Evolutionary conservation across 495 filamentous ascomycete species (phyloP), one percentile per base, ranked within the genome.

Genomic region (Penicillium verhagenii): DNA sequence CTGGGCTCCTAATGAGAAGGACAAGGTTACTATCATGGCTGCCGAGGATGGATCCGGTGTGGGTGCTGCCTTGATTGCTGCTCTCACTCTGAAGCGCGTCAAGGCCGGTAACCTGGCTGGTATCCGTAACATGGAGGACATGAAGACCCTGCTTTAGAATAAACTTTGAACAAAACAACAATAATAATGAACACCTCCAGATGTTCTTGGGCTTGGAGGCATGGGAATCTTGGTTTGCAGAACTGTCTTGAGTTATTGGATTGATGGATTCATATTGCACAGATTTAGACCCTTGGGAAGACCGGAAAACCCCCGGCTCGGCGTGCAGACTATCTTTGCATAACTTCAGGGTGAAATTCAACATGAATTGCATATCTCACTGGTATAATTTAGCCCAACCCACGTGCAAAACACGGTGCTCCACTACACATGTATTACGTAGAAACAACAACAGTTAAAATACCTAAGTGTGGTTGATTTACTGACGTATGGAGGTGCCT

Each of bases 11-110:
- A 83, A 75, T 9, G 87, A 88, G 68, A 82, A 87, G 65, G 93
- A 97, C 68, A 91, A 90, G 39, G 85, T 97, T 31, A 82, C 85
- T 72, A 87, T 97, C 56, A 60, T 91, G 61, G 86, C 91, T 19
- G 91, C 93, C 26, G 93, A 97, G 77, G 93, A 97, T 70, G 93
- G 93, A 54, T 89, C 84, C 53, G 93, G 93, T 82, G 93, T 97
- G n/a, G 93, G 93, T 50, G 93, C 93, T 50, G 93, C 93, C 0
- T 74, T 97, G 43, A 96, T 97, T 77, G 93, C 93, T 14, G 93
- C 92, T 23, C 73, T 97, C 71, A 97, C 93, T 14, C 70, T 97
- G 69, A 90, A 96, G 82, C 77, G 91, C 23, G 84, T 92, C 58
- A 82, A 86, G 75, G 80, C 83, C 38, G 91, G 91, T 19, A 91